Percentiles rank a stretch among this genome's conserved stretches.
Conservation (phyloP, 768 basidiomycete species). For the Lyophyllum decastes region DNA sequence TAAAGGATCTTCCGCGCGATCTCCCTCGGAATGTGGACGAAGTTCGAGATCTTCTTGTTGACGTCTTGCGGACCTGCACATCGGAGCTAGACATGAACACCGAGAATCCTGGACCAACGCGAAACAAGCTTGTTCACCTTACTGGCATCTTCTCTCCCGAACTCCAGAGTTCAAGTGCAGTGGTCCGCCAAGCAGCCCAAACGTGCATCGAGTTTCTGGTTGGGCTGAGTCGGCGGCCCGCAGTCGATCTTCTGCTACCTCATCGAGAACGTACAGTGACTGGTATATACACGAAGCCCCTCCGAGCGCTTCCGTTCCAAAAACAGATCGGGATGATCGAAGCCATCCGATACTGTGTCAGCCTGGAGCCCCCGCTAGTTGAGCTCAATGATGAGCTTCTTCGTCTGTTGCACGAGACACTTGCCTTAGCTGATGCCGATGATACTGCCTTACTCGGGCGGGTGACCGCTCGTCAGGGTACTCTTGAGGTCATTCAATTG, state of each 20-base stretch:
- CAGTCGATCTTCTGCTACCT: constrained; percentile 78
- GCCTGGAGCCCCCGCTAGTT: constrained; percentile 83
- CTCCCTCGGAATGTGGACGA: constrained; percentile 80
- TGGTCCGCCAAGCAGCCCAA: constrained; percentile 85
- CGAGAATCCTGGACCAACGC: constrained; percentile 43
- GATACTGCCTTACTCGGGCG: constrained; percentile 81
- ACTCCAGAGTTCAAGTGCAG: constrained; percentile 80
- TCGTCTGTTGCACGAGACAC: constrained; percentile 88
- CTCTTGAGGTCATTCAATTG: constrained; percentile 82
- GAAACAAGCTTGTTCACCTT: constrained; percentile 65
- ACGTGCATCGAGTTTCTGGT: constrained; percentile 79
- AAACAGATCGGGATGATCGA: constrained; percentile 99
- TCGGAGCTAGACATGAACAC: constrained; percentile 44
- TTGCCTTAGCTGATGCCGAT: constrained; percentile 95
- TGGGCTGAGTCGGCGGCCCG: constrained; percentile 66
- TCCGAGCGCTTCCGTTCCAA: constrained; percentile 90
- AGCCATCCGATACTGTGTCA: constrained; percentile 91
- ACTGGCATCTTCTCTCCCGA: constrained; percentile 87
- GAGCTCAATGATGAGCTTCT: constrained; percentile 92
- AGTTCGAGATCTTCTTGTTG: constrained; percentile 74
- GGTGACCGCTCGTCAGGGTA: constrained; percentile 73
- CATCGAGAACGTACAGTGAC: constrained; percentile 88
- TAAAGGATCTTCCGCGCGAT: constrained; percentile 94
- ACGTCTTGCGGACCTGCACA: constrained; percentile 64
- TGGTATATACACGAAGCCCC: constrained; percentile 93